These are phyloP conservation scores for Candida pseudofarinosa DNA, from an alignment of 805 yeast species.

Conservation along the genomic window DNA sequence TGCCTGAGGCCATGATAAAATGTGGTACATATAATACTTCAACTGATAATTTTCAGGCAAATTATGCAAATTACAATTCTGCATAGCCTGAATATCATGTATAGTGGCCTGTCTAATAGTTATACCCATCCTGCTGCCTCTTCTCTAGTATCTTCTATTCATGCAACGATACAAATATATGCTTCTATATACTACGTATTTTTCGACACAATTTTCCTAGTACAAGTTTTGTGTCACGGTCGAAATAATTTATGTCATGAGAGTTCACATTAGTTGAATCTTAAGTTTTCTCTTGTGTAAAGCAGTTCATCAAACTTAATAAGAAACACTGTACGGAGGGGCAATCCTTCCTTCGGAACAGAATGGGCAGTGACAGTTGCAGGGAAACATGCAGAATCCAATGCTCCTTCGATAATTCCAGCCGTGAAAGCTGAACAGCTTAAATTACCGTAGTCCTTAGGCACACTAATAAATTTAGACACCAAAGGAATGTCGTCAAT, in stretches of 20 bases:
- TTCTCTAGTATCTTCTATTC: background rate
- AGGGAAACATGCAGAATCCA: conserved; percentile 67
- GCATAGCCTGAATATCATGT: conserved; percentile 89
- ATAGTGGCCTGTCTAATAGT: conserved; percentile 86
- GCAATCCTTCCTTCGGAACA: conserved; percentile 55
- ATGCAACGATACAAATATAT: background rate
- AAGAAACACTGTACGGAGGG: conserved; percentile 70
- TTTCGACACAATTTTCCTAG: conserved; percentile 1
- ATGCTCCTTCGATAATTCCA: conserved; percentile 78
- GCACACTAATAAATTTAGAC: conserved; percentile 70
- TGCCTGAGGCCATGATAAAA: conserved; percentile 95
- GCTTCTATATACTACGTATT: background rate
- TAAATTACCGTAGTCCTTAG: conserved; percentile 71
- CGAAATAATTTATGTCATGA: background rate
- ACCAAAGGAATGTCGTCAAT: conserved; percentile 71
- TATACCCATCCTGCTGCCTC: conserved; percentile 57
- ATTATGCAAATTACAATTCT: conserved; percentile 86
- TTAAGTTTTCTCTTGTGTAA: conserved; percentile 48
- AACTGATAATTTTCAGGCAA: conserved; percentile 92
- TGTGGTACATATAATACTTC: conserved; percentile 91
- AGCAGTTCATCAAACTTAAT: conserved; percentile 64
- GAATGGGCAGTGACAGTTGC: conserved; percentile 83
- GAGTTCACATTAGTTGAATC: conserved; percentile 24
- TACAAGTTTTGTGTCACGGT: conserved; percentile 1
- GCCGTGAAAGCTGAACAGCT: conserved; percentile 83